A percentile compares a stretch with the other conserved stretches of the same genome.
Conservation (phyloP, 2,329 filamentous ascomycete genomes). For the Fusarium solani-melongenae region DNA sequence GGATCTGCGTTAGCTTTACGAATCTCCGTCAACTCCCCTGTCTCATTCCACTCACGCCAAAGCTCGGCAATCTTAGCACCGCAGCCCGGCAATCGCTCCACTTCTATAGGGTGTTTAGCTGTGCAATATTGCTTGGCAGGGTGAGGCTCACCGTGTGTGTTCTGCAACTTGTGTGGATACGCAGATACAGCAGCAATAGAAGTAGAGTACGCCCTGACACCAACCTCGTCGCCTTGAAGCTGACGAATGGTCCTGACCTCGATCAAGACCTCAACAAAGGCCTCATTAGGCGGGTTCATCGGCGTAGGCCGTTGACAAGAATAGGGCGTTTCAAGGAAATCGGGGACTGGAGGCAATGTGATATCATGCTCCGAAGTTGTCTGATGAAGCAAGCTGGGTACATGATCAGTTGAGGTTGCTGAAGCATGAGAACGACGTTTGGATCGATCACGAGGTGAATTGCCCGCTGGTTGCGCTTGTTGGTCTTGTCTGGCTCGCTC, state of each 20-base stretch:
- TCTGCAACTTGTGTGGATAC: slow-evolving; percentile 70
- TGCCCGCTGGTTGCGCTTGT: background rate
- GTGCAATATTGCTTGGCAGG: background rate
- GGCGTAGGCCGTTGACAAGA: slow-evolving; percentile 85
- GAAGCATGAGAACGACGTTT: slow-evolving; percentile 17
- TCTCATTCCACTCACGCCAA: slow-evolving; percentile 77
- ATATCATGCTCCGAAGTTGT: slow-evolving; percentile 84
- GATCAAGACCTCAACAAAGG: slow-evolving; percentile 79
- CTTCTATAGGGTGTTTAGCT: slow-evolving; percentile 50
- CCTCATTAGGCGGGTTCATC: slow-evolving; percentile 74
- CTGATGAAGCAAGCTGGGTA: slow-evolving; percentile 65
- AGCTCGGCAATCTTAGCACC: slow-evolving; percentile 81
- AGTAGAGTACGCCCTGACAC: slow-evolving; percentile 86
- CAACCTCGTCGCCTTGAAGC: slow-evolving; percentile 80
- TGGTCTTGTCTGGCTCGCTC: slow-evolving; percentile 35
- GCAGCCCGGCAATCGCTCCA: slow-evolving; percentile 78
- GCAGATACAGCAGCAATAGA: slow-evolving; percentile 86
- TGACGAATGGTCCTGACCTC: slow-evolving; percentile 78
- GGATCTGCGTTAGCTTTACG: slow-evolving; percentile 72
- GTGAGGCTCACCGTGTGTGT: slow-evolving; percentile 52
- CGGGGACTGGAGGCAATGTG: slow-evolving; percentile 72
- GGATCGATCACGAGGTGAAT: slow-evolving; percentile 16
- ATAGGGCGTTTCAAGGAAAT: slow-evolving; percentile 71
- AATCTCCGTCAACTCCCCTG: slow-evolving; percentile 71
- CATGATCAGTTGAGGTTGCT: slow-evolving; percentile 23